phyloP scores from a whole-genome alignment of 2,329 filamentous ascomycete species.

The Dichotomopilus funicola region DNA sequence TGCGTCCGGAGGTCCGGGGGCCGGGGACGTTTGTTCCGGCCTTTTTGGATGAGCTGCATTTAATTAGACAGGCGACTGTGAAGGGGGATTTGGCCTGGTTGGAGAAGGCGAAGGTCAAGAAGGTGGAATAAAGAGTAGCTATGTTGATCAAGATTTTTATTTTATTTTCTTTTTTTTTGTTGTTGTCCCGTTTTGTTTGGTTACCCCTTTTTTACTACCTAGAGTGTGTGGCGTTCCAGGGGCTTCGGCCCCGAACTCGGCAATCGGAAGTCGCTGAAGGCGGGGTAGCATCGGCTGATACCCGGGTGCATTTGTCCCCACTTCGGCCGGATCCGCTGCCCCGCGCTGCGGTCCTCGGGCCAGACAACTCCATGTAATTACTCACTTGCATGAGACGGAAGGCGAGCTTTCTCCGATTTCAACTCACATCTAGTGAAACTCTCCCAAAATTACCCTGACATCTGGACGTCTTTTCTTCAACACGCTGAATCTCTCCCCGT shows the following conservation, averaged over 20 bases:
- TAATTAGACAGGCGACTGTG: conserved; percentile 42
- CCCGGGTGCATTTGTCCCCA: conserved; percentile 5
- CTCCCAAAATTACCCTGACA: background rate
- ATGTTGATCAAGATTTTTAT: background rate
- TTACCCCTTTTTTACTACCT: background rate
- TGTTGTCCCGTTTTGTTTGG: background rate
- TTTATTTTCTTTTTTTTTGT: background rate
- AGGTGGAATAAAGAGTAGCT: conserved; percentile 1
- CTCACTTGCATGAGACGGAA: background rate
- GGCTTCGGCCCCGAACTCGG: no score
- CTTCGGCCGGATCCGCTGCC: conserved; percentile 4
- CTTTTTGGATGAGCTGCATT: conserved; percentile 66
- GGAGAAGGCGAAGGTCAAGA: conserved; percentile 17
- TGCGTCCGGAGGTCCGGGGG: conserved; percentile 56
- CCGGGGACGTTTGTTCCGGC: conserved; percentile 82
- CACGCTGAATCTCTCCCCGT: background rate
- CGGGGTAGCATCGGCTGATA: conserved; percentile 14
- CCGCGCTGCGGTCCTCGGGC: conserved; percentile 1
- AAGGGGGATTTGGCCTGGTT: conserved; percentile 47
- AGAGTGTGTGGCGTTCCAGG: conserved; percentile 1
- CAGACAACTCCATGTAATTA: conserved; percentile 4
- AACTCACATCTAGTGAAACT: background rate
- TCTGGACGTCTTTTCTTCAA: background rate
- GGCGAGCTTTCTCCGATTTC: background rate
- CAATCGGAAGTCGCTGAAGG: conserved; percentile 1